Percentiles rank a stretch among this genome's conserved stretches.
These are phyloP conservation scores for Agaricus subrufescens DNA, from an alignment of 768 basidiomycete genomes.

Conservation along the genomic window DNA sequence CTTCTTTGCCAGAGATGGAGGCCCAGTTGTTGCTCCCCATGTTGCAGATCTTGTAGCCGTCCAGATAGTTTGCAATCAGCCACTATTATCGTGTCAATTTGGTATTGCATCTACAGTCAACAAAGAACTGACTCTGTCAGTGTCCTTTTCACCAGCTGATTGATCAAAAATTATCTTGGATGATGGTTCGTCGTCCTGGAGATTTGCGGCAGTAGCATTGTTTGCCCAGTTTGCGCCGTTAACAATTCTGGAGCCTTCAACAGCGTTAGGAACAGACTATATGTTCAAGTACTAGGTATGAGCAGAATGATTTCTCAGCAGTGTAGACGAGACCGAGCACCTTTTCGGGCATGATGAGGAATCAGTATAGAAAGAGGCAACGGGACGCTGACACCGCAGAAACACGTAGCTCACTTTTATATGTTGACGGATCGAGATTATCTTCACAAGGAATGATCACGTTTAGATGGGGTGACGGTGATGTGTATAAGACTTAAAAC, in stretches of 20 bases:
- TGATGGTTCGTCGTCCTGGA: neutral
- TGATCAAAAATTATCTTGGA: neutral
- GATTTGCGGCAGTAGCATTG: neutral
- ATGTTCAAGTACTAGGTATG: neutral
- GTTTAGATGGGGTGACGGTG: neutral
- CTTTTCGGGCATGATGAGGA: neutral
- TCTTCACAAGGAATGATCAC: neutral
- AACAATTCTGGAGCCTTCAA: neutral
- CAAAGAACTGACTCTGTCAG: neutral
- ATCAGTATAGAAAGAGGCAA: neutral
- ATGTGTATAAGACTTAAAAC: neutral
- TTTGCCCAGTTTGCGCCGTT: neutral
- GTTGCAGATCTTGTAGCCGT: neutral
- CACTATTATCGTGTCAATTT: neutral
- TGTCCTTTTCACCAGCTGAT: neutral
- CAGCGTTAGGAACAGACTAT: neutral
- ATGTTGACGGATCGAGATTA: neutral
- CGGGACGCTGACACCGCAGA: neutral
- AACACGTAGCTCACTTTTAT: neutral
- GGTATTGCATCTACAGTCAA: neutral
- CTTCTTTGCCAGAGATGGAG: neutral
- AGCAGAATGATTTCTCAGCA: neutral
- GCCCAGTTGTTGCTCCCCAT: neutral
- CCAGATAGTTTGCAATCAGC: neutral
- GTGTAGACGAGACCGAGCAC: neutral